Base-by-base conservation (phyloP, 2,329 filamentous ascomycete species). In the Aspergillus transmontanensis region DNA sequence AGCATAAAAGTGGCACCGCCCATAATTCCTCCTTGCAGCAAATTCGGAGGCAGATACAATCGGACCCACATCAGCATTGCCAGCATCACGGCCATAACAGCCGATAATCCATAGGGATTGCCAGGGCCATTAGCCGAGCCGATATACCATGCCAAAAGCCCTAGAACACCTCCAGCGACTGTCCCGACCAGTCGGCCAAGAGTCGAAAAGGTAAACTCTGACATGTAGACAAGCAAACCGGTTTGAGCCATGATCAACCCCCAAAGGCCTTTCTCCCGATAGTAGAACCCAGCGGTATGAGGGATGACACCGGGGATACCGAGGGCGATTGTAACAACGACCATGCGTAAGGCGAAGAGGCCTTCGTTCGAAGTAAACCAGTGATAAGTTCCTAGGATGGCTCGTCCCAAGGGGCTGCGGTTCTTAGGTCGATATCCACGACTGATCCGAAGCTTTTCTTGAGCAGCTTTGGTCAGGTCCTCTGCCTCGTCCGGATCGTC, bases 251-350 rank as follows among this genome's bases (percentile, higher is more conserved):
- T 85, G 41, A 86, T 84, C 10, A 85, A 69, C 0, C 75, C 82
- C 84, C 84, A 86, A 0, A 86, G 73, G 0, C 84, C 83, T 66
- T 83, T 84, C 60, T 85, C 79, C 4, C 82, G 77, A 56, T 84
- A 85, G 64, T 79, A 85, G 66, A 85, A 85, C 1, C 81, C 82
- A 0, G 83, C 79, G 1, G 76, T 78, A 28, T 71, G 68, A 0
- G 81, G 79, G 6, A 85, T 73, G 0, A 76, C 76, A 0, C 79
- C 78, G 0, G 83, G 79, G 6, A 85, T 78, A 0, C 72, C 70
- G 0, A 79, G 72, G 0, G 78, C 82, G 14, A 85, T 71, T 0
- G 83, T 84, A 0, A 83, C 80, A 7, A 80, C 65, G 0, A 85
- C 81, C 73, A 84, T 79, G 2, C 83, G 79, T 11, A 85, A 59